phyloP scores from a whole-genome alignment of 352 stramenopile genomes.

The Phytophthora fragariaefolia region DNA sequence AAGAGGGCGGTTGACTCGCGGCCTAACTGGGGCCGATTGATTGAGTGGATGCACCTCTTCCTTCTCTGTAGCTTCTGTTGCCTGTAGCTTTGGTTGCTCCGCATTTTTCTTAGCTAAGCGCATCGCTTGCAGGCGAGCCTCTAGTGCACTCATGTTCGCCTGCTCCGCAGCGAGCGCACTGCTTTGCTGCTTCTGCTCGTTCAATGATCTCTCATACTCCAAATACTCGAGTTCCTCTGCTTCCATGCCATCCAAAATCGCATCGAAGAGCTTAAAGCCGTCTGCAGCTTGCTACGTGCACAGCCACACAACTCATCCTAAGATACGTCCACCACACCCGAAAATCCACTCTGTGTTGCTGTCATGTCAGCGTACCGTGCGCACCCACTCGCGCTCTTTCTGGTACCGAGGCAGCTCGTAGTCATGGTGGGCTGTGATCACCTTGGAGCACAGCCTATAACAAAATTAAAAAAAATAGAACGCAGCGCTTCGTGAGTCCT shows the following conservation, averaged over 20 bases:
- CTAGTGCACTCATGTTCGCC: constrained; percentile 43
- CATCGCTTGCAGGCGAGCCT: constrained; percentile 59
- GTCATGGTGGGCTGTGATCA: constrained; percentile 68
- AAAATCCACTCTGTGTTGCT: neutral
- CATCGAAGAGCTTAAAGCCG: constrained; percentile 71
- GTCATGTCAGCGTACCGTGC: constrained; percentile 41
- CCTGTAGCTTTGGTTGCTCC: constrained; percentile 25
- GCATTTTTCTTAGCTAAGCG: constrained; percentile 45
- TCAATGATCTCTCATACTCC: constrained; percentile 57
- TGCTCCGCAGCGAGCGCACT: constrained; percentile 12
- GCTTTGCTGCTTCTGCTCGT: constrained; percentile 32
- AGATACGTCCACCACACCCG: neutral
- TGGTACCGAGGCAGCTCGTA: constrained; percentile 59
- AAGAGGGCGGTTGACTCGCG: constrained; percentile 13
- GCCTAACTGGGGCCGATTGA: constrained; percentile 4
- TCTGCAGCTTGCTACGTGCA: constrained; percentile 65
- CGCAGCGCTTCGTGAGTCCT: constrained; percentile 7
- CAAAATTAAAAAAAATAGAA: constrained; percentile 43
- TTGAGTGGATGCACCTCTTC: constrained; percentile 8
- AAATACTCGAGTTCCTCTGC: constrained; percentile 65
- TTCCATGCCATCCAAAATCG: constrained; percentile 84
- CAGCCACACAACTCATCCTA: constrained; percentile 1
- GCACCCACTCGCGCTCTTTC: constrained; percentile 77
- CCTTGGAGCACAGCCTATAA: constrained; percentile 70
- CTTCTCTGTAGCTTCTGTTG: constrained; percentile 17